A percentile compares a stretch with the other conserved stretches of the same genome.
Conservation (phyloP, 257 asterid species). For the Solanum arcanum region DNA sequence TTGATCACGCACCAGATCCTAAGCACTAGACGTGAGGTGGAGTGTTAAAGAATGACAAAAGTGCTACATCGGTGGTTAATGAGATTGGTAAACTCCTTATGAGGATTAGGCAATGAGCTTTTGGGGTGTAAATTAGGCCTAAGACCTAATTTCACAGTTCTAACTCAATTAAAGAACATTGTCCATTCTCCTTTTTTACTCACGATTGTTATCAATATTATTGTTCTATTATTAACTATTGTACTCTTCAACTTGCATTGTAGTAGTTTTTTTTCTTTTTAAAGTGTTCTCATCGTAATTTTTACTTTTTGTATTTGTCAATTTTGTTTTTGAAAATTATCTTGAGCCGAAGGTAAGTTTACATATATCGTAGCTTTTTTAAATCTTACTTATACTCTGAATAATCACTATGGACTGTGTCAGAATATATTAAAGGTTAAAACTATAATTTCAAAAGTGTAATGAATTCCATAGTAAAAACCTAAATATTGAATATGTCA, state of each 20-base stretch:
- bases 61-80: no score
- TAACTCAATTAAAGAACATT: not conserved
- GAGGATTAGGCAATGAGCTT: no score
- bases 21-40: no score
- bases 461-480: not conserved
- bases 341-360: not conserved
- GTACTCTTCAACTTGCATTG: not conserved
- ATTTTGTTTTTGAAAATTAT: not conserved
- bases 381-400: no score
- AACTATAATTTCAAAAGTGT: not conserved
- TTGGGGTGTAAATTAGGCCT: no score
- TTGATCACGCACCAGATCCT: no score
- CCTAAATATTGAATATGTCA: not conserved
- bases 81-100: no score
- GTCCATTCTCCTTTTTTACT: not conserved
- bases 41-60: no score
- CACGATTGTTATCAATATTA: not conserved
- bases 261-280: not conserved
- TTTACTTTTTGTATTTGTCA: no score
- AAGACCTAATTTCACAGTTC: no score
- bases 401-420: no score
- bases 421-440: not conserved
- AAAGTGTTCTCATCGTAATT: not conserved
- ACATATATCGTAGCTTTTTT: no score
- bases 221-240: not conserved